Evolutionary conservation across 1,284 basidiomycete genomes (phyloP).

Genomic region (Ceratorhiza oryzae-sativae): DNA sequence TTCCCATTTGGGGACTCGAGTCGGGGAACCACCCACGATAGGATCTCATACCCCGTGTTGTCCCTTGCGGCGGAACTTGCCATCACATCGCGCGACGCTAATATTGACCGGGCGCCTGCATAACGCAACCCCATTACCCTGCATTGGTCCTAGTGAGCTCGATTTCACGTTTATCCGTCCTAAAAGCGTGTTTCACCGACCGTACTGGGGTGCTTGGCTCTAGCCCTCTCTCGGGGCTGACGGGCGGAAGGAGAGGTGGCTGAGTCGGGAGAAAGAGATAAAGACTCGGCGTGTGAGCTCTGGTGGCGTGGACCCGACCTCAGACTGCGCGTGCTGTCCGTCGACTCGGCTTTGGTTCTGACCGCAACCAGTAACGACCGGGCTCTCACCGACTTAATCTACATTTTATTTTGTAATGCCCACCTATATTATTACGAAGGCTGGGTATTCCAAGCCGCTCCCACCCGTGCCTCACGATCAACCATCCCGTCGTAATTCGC

Average conservation of each 20-base stretch:
- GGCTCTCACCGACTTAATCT: neutral
- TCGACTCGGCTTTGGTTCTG: constrained; percentile 11
- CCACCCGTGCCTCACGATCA: neutral
- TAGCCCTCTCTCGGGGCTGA: neutral
- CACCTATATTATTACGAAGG: neutral
- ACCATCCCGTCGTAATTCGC: neutral
- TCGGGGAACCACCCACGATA: constrained; percentile 11
- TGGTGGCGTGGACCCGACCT: constrained; percentile 14
- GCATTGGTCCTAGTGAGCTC: constrained; percentile 9
- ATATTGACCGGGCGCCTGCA: constrained; percentile 1
- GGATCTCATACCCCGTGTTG: constrained; percentile 3
- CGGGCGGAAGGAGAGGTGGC: constrained; percentile 2
- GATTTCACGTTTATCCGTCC: constrained; percentile 7
- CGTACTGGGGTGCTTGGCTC: neutral
- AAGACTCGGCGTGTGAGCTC: constrained; percentile 15
- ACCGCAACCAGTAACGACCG: neutral
- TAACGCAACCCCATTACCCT: neutral
- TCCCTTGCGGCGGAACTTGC: constrained; percentile 11
- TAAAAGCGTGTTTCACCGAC: constrained; percentile 13
- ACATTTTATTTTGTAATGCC: neutral
- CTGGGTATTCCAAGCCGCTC: neutral
- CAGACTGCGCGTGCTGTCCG: constrained; percentile 4
- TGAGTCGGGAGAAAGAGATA: constrained; percentile 5
- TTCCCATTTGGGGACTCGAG: constrained; percentile 4
- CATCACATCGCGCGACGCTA: neutral